Evolutionary conservation across 2,329 filamentous ascomycete species (phyloP).

Genomic region (Nothopassalora personata): DNA sequence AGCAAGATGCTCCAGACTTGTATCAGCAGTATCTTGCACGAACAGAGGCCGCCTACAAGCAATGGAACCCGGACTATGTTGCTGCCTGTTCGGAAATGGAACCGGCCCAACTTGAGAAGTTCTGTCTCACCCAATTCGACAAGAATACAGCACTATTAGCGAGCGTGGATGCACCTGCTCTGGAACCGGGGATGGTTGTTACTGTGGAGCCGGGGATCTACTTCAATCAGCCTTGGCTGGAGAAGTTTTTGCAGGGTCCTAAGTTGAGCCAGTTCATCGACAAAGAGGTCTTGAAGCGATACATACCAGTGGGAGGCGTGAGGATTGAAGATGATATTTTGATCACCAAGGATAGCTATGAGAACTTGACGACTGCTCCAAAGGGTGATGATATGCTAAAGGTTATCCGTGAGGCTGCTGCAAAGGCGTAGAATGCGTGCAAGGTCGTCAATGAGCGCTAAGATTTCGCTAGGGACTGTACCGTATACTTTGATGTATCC

Average conservation of each 20-base stretch:
- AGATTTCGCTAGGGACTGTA: too few relatives aligned
- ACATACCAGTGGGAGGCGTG: conserved; percentile 77
- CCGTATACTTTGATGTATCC: too few relatives aligned
- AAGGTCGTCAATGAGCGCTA: not conserved
- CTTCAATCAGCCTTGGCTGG: conserved; percentile 67
- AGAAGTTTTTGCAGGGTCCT: conserved; percentile 55
- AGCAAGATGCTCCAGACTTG: too few relatives aligned
- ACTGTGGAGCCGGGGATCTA: conserved; percentile 91
- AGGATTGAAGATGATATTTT: conserved; percentile 85
- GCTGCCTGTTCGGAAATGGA: conserved; percentile 66
- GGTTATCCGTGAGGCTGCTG: conserved; percentile 20
- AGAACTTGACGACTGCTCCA: conserved; percentile 76
- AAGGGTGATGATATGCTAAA: conserved; percentile 42
- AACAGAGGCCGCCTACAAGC: not conserved
- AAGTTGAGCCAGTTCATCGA: conserved; percentile 61
- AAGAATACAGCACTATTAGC: not conserved
- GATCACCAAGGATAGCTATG: conserved; percentile 69
- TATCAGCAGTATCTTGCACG: not conserved
- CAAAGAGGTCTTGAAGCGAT: conserved; percentile 57
- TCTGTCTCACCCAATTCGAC: not conserved
- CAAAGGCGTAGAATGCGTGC: not conserved
- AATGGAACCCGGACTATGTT: not conserved
- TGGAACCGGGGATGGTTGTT: conserved; percentile 67
- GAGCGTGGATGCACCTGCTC: conserved; percentile 9
- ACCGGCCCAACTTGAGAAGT: not conserved